Evolutionary conservation across 2,329 filamentous ascomycete genomes (phyloP), one percentile per base, ranked within the genome.

Genomic region (Pseudocercospora crystallina): DNA sequence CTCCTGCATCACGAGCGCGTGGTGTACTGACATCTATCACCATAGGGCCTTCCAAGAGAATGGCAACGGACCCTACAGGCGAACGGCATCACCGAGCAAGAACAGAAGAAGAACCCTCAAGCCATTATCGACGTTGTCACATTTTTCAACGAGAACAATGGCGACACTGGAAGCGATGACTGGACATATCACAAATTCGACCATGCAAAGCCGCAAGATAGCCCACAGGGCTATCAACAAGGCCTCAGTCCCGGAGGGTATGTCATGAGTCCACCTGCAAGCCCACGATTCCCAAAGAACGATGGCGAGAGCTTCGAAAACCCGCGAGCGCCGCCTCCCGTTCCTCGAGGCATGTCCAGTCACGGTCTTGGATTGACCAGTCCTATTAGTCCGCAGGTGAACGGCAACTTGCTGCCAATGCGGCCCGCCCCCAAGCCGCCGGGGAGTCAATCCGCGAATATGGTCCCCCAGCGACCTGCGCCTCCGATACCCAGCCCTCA

Each of bases 271-370:
- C 89, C 90, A 59, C 88, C 90, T 47, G 82, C 84, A 58, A 94
- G 89, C 73, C 89, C 90, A 54, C 83, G 89, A 68, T 95, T 95
- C 75, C 91, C 90, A 47, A 83, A 89, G 69, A 91, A 92, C 73
- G 83, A 89, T 74, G 86, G 90, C 79, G 88, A 89, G 68, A 97
- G 90, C 76, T 99, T 97, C 72, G 94, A 97, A 74, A 97, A 99
- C 67, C 94, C 94, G 42, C 83, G 94, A 66, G 89, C 92, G 13
- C 89, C 94, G 34, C 94, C 94, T 57, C 94, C 92, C 9, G 88
- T 96, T 54, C 91, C 92, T 51, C 69, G 80, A 31, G 69, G 65
- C 32, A 70, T 71, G 35, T 64, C 62, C 39, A 45, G 49, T 31
- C 60, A 61, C 46, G 65, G 65, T 34, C 54, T 63, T 38, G 77